Conservation (phyloP, 768 basidiomycete genomes). For the Tricholoma hemisulphureum region DNA sequence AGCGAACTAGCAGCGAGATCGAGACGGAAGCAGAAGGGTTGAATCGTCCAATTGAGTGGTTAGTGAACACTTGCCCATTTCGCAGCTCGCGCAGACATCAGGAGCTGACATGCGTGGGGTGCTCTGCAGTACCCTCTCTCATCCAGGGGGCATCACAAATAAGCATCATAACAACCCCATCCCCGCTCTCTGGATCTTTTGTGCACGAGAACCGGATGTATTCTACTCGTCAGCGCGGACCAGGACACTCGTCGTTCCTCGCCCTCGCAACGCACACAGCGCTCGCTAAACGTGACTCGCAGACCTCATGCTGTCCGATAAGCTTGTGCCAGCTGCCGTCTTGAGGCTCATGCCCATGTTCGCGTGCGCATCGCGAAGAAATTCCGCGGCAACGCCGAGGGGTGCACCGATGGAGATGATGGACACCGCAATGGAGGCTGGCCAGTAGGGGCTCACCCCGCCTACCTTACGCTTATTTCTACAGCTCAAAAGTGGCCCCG, state of each 20-base stretch:
- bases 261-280: slow-evolving; percentile 83
- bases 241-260: slow-evolving; percentile 90
- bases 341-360: slow-evolving; percentile 80
- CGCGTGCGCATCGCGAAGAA: slow-evolving; percentile 90
- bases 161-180: slow-evolving; percentile 13
- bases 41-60: slow-evolving; percentile 83
- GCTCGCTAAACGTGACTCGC: slow-evolving; percentile 76
- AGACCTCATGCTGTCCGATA: slow-evolving; percentile 91
- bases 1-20: slow-evolving; percentile 40
- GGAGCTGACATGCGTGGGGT: slow-evolving; percentile 68
- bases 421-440: slow-evolving; percentile 85
- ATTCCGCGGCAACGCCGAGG: slow-evolving; percentile 96
- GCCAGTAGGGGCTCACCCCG: slow-evolving; percentile 65
- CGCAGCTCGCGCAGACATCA: slow-evolving; percentile 68
- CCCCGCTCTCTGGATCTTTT: slow-evolving; percentile 34
- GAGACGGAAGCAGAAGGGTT: slow-evolving; percentile 46
- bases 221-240: slow-evolving; percentile 89
- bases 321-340: slow-evolving; percentile 89
- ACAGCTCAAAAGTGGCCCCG: slow-evolving; percentile 94
- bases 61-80: slow-evolving; percentile 93
- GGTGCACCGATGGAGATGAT: slow-evolving; percentile 94
- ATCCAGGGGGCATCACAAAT: neutral
- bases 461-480: neutral
- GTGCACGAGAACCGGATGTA: slow-evolving; percentile 52
- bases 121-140: slow-evolving; percentile 34